These are phyloP conservation scores for Corynascus novoguineensis DNA, from an alignment of 495 filamentous ascomycete species.

Conservation along the genomic window DNA sequence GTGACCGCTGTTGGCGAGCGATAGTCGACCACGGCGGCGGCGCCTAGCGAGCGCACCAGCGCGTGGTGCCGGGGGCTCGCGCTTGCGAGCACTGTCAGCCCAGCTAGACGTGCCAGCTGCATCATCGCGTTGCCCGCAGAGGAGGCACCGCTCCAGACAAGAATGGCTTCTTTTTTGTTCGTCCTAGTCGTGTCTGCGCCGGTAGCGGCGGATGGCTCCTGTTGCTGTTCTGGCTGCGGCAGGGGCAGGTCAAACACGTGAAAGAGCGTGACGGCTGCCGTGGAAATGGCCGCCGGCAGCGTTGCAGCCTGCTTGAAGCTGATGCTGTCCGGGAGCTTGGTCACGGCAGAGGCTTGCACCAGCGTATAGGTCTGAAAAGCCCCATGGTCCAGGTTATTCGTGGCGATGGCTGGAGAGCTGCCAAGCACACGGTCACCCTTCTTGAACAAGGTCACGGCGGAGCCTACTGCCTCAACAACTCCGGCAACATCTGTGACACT, in stretches of 20 bases:
- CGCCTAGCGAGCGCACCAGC: conserved; percentile 30
- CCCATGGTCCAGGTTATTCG: conserved; percentile 16
- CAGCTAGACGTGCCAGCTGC: conserved; percentile 38
- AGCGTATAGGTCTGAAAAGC: conserved; percentile 43
- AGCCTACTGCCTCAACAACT: conserved; percentile 44
- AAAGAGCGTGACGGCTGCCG: conserved; percentile 33
- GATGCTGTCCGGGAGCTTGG: conserved; percentile 29
- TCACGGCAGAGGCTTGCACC: conserved; percentile 20
- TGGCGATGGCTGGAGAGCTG: conserved; percentile 11
- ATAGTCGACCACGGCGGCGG: conserved; percentile 29
- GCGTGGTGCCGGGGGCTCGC: conserved; percentile 34
- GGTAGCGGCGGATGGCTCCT: neutral
- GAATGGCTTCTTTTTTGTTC: conserved; percentile 37
- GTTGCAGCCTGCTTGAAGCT: conserved; percentile 36
- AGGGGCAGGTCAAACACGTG: conserved; percentile 33
- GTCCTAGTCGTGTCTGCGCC: no score
- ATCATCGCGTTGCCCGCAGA: conserved; percentile 47
- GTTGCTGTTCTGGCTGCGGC: neutral
- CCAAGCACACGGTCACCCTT: conserved; percentile 43
- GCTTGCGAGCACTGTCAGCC: conserved; percentile 39
- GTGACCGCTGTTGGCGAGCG: conserved; percentile 19
- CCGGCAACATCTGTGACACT: conserved; percentile 58
- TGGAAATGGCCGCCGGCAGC: conserved; percentile 33
- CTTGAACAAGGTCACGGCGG: conserved; percentile 40
- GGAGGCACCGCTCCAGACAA: conserved; percentile 58